Evolutionary conservation across 1,139 yeast genomes (phyloP).

Genomic region (Lodderomyces jiufengensis): DNA sequence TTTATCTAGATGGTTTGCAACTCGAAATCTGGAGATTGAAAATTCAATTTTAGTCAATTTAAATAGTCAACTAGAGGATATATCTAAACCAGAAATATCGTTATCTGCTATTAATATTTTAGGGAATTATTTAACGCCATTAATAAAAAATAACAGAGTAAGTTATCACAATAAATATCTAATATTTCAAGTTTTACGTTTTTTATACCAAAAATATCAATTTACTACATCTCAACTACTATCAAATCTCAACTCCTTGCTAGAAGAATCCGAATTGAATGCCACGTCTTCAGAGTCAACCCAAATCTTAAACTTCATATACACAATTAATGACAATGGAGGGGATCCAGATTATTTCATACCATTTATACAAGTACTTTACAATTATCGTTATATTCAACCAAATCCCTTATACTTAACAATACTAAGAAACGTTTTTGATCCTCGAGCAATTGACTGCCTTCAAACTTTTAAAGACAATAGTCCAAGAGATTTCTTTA

Average conservation of each 20-base stretch:
- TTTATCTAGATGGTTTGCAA: no score
- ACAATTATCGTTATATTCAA: not conserved
- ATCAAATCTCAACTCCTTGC: not conserved
- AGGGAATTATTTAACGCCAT: not conserved
- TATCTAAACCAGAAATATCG: no score
- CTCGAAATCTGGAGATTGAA: no score
- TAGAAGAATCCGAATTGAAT: no score
- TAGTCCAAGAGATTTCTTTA: constrained; percentile 8
- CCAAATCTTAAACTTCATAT: no score
- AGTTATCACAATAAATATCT: not conserved
- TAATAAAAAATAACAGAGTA: not conserved
- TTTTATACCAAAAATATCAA: not conserved
- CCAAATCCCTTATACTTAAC: constrained; percentile 1
- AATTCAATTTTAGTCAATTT: no score
- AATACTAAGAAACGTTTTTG: not conserved
- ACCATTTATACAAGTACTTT: not conserved
- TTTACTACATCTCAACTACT: not conserved
- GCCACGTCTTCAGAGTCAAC: no score
- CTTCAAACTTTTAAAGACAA: constrained; percentile 17
- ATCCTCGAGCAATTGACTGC: no score
- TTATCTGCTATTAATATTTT: no score
- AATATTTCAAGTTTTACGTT: not conserved
- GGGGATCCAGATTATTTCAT: no score
- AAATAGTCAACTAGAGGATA: no score
- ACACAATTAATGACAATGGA: no score